Conservation (phyloP, 1,284 basidiomycete genomes). For the Malassezia equina region DNA sequence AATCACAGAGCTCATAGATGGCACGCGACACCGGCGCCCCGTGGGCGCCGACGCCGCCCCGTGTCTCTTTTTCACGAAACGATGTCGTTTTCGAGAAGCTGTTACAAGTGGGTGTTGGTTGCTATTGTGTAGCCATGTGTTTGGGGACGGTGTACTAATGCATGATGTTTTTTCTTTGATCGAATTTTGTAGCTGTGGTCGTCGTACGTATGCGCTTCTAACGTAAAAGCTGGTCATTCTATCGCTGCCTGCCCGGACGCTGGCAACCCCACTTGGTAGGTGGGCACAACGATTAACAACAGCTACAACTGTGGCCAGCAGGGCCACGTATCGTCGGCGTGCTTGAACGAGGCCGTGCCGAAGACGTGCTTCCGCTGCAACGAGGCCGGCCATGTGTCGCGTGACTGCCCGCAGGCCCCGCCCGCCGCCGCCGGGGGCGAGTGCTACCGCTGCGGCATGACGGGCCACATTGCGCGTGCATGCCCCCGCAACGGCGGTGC, state of each 20-base stretch:
- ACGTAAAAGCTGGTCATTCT: slow-evolving; percentile 36
- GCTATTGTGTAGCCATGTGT: slow-evolving; percentile 2
- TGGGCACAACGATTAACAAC: not conserved
- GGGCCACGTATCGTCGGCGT: slow-evolving; percentile 38
- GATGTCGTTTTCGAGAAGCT: slow-evolving; percentile 17
- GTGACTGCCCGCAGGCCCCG: slow-evolving; percentile 36
- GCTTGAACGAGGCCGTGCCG: slow-evolving; percentile 40
- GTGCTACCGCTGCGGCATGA: slow-evolving; percentile 30
- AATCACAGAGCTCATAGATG: not conserved
- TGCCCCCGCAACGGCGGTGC: slow-evolving; percentile 30
- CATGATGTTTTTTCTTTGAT: slow-evolving; percentile 2
- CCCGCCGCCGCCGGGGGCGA: slow-evolving; percentile 28
- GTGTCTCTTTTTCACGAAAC: not conserved
- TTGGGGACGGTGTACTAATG: slow-evolving; percentile 3
- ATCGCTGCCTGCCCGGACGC: slow-evolving; percentile 40
- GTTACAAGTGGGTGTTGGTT: slow-evolving; percentile 19
- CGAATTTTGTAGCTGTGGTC: slow-evolving; percentile 16
- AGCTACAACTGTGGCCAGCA: slow-evolving; percentile 38
- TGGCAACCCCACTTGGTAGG: slow-evolving; percentile 39
- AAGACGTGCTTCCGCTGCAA: slow-evolving; percentile 45
- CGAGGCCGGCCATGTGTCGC: slow-evolving; percentile 40
- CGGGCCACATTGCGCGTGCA: slow-evolving; percentile 40
- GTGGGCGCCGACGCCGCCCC: not conserved
- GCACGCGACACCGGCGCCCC: slow-evolving; percentile 11
- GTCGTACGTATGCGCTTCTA: slow-evolving; percentile 11